Evolutionary conservation across 2,329 filamentous ascomycete genomes (phyloP).

Genomic region (Aureobasidium melanogenum): DNA sequence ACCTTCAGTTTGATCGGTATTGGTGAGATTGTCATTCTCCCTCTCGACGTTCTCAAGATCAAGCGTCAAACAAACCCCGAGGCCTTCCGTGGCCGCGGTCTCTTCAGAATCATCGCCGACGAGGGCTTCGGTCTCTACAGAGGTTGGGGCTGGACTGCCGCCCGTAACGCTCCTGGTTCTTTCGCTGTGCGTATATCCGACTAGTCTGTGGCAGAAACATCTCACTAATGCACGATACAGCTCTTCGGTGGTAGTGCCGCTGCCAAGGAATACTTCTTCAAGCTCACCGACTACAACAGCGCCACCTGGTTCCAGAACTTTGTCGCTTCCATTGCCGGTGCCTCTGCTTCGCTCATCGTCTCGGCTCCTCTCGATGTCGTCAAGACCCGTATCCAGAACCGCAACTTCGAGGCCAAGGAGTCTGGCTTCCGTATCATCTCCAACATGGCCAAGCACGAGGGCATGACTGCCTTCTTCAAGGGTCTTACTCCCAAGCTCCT

Average conservation of each 20-base stretch:
- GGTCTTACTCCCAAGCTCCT: constrained; percentile 92
- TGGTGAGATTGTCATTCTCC: constrained; percentile 90
- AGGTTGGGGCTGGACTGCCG: constrained; percentile 95
- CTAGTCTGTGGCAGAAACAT: not conserved
- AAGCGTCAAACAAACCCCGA: constrained; percentile 99
- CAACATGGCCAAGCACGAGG: constrained; percentile 91
- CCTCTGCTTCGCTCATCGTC: constrained; percentile 87
- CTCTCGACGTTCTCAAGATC: constrained; percentile 96
- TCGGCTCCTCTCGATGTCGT: constrained; percentile 96
- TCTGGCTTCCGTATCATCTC: constrained; percentile 83
- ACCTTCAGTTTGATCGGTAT: constrained; percentile 74
- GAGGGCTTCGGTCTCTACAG: constrained; percentile 94
- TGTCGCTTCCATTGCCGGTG: constrained; percentile 87
- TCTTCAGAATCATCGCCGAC: constrained; percentile 81
- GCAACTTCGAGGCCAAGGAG: constrained; percentile 97
- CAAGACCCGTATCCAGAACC: constrained; percentile 97
- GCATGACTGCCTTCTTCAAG: constrained; percentile 87
- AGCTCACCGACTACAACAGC: constrained; percentile 87
- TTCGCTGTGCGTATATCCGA: constrained; percentile 65
- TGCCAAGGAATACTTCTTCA: constrained; percentile 92
- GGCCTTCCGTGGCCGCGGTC: constrained; percentile 86
- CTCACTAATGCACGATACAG: constrained; percentile 33
- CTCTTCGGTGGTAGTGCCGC: constrained; percentile 96
- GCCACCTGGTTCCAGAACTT: constrained; percentile 96
- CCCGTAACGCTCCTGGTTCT: constrained; percentile 90